Evolutionary conservation across 495 filamentous ascomycete species (phyloP), one percentile per base, ranked within the genome.

Genomic region (Penicillium steckii): DNA sequence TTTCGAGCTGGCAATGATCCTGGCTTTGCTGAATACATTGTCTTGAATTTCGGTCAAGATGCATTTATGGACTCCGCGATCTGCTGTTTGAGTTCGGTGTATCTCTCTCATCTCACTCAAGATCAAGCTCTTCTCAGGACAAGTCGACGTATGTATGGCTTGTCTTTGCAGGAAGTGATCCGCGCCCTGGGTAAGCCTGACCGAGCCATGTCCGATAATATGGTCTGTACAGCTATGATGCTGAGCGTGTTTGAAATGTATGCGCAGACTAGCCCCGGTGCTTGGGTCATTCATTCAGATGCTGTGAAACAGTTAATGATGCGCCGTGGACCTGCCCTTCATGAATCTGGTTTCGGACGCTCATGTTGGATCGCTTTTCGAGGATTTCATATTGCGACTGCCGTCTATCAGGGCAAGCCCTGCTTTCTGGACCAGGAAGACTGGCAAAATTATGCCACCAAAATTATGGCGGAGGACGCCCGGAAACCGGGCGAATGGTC

Each of bases 181-280:
- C 44, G 37, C 7, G 66, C 64, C 3, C 41, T 71, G 0, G 42
- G 57, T 1, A 62, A 57, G 4, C 47, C 57, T 12, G 49, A 64
- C 1, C 55, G 55, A 5, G 64, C 62, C 2, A 56, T 56, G 37
- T 68, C 64, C 0, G 64, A 65, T 41, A 66, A 61, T 15, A 70
- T 70, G 63, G 44, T 72, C 1, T 63, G 65, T 40, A 60, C 67
- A 2, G 48, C 58, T 8, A 69, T 72, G 55, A 62, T 70, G 55
- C 60, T 72, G n/a, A 65, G 65, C 15, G 56, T 70, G 4, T 72
- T 62, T 47, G 69, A 72, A 38, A 72, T 70, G 67, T 67, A 66
- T 32, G 66, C 66, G 18, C 66, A 61, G 30, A 67, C 69, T 10
- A 61, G 50, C 8, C 53, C 53, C 10, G 58, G 61, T 22, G 63